Evolutionary conservation across 1,139 yeast species (phyloP), one percentile per base, ranked within the genome.

Genomic region (Candida sanyaensis): DNA sequence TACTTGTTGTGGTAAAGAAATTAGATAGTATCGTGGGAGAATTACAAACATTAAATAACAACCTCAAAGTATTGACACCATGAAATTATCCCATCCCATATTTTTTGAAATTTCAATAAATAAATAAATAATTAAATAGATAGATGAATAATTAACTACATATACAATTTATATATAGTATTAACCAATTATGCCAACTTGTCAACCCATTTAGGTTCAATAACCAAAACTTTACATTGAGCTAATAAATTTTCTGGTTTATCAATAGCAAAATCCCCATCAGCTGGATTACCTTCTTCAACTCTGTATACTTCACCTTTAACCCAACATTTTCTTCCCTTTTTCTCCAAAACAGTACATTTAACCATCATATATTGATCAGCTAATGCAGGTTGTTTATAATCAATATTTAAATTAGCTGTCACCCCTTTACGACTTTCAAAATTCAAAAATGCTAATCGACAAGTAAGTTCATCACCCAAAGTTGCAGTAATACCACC

Each of bases 401-500:
- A 75, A 55, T 66, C 70, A 46, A 75, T 66, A 51, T 74, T 75
- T 57, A 75, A 69, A 49, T 72, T 74, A 13, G 80, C 80, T 4
- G 80, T 75, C 11, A 75, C 79, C 0, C 76, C 79, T 50, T 67
- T 69, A 46, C 65, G 67, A 26, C 76, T 69, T 32, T 64, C 66
- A 54, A 72, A 71, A 53, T 78, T 72, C 42, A 78, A 78, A 56
- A 80, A 75, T 1, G 78, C 83, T 39, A 78, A 68, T 24, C 82
- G 65, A 51, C 83, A 80, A 4, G 82, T 77, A 43, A 75, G 66
- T 55, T 80, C 84, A 55, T 80, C 84, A 43, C 80, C 64, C 27
- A 80, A 61, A 0, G 84, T 78, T 2, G 84, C 84, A 41, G 77
- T 63, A 37, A 80, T 66, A 0, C 85, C 84, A 1, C 84, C 85